Percentiles rank a stretch among this genome's conserved stretches.
Evolutionary conservation across 306 rosid species (phyloP).

Genomic region (Dalbergia oliveri): DNA sequence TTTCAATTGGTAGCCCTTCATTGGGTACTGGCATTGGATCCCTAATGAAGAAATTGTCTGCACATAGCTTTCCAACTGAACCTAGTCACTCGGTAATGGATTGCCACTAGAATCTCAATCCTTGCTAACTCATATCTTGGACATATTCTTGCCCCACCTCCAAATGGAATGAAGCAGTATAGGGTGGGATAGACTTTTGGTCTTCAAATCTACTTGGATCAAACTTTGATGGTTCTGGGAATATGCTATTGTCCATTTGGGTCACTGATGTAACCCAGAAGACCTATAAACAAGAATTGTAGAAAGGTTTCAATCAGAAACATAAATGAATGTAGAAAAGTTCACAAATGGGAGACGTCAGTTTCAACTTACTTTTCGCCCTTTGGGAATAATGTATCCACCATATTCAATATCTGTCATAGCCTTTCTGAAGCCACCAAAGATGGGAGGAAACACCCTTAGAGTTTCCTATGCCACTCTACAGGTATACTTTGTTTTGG

Average conservation of each 20-base stretch:
- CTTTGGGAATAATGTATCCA: constrained; percentile 80
- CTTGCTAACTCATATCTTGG: constrained; percentile 77
- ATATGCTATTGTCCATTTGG: constrained; percentile 70
- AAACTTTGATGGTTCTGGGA: constrained; percentile 72
- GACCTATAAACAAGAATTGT: constrained; percentile 47
- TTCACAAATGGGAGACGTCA: background rate
- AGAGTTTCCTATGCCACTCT: constrained; percentile 78
- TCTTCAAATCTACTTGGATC: constrained; percentile 79
- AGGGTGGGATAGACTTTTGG: constrained; percentile 67
- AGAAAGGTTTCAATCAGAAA: background rate
- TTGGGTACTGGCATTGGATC: constrained; percentile 70
- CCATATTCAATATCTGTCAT: constrained; percentile 63
- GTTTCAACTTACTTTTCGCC: constrained; percentile 80
- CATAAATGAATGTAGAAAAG: constrained; percentile 20
- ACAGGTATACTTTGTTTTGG: constrained; percentile 91
- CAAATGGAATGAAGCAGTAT: constrained; percentile 69
- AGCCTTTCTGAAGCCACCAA: constrained; percentile 69
- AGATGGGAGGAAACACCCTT: constrained; percentile 71
- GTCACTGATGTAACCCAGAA: constrained; percentile 78
- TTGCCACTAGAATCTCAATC: constrained; percentile 68
- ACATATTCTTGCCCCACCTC: constrained; percentile 75
- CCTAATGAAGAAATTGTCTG: constrained; percentile 65
- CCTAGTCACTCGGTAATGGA: constrained; percentile 70
- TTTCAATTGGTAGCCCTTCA: constrained; percentile 65
- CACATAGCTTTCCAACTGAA: constrained; percentile 77